A percentile compares a stretch with the other conserved stretches of the same genome.
These are phyloP conservation scores for Trichosporon sp. DNA, from an alignment of 1,284 basidiomycete genomes.

Conservation along the genomic window DNA sequence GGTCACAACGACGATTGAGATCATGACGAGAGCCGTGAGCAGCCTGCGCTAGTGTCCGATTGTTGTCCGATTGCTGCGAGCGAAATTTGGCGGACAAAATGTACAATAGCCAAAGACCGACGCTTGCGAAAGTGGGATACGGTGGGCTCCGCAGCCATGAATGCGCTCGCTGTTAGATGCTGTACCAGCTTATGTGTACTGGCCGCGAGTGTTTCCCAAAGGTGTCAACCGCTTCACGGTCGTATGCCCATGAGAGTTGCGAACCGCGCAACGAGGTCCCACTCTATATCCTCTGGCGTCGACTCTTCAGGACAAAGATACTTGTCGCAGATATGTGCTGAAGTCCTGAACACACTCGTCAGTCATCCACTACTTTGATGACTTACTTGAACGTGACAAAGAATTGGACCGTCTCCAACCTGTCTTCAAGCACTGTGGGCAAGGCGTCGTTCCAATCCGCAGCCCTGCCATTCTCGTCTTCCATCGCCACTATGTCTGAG, in stretches of 20 bases:
- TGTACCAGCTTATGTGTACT: too few relatives aligned
- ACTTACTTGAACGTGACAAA: neutral
- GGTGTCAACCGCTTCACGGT: too few relatives aligned
- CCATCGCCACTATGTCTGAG: neutral
- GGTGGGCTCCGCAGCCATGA: too few relatives aligned
- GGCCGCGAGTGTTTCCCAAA: too few relatives aligned
- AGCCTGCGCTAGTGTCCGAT: too few relatives aligned
- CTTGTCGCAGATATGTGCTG: neutral
- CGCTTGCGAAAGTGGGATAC: too few relatives aligned
- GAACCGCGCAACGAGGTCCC: neutral
- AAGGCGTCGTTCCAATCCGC: neutral
- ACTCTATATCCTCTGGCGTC: neutral
- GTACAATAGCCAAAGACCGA: too few relatives aligned
- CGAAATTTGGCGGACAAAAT: too few relatives aligned
- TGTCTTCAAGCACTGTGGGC: neutral
- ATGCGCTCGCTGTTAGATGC: too few relatives aligned
- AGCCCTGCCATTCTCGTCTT: neutral
- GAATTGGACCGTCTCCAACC: neutral
- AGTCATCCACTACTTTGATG: neutral
- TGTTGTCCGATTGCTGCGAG: too few relatives aligned
- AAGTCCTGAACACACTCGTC: neutral
- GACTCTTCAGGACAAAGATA: neutral
- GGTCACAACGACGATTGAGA: too few relatives aligned
- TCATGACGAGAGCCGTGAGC: too few relatives aligned
- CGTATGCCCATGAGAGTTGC: neutral